Evolutionary conservation across 768 basidiomycete genomes (phyloP).

Genomic region (Hericium erinaceus): DNA sequence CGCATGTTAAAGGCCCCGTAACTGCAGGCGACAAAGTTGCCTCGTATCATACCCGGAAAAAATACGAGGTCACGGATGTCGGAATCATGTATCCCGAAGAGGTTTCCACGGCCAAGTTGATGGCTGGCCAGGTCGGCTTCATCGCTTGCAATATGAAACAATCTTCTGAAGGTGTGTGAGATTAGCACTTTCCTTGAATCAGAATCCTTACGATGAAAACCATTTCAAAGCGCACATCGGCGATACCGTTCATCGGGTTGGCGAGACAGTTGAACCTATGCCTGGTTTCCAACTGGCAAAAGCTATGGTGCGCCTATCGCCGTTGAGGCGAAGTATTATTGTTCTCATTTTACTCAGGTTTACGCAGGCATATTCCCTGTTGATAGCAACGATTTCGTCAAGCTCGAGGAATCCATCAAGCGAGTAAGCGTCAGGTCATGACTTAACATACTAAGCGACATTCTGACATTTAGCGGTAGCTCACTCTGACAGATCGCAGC

Average conservation of each 20-base stretch:
- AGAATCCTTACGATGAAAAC: neutral
- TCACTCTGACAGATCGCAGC: constrained; percentile 79
- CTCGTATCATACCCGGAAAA: constrained; percentile 76
- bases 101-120: constrained; percentile 54
- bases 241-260: constrained; percentile 79
- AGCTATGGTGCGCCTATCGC: constrained; percentile 61
- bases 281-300: constrained; percentile 88
- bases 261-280: constrained; percentile 69
- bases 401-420: constrained; percentile 93
- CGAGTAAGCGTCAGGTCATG: constrained; percentile 40
- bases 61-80: constrained; percentile 82
- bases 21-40: constrained; percentile 77
- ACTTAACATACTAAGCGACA: constrained; percentile 7
- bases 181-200: neutral
- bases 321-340: neutral
- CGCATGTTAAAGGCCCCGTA: neutral
- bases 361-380: constrained; percentile 93
- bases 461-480: constrained; percentile 28
- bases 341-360: constrained; percentile 40
- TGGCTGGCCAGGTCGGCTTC: constrained; percentile 79
- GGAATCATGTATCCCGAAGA: constrained; percentile 90
- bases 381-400: constrained; percentile 83
- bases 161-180: constrained; percentile 68
- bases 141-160: constrained; percentile 98
- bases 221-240: constrained; percentile 70